phyloP scores from a whole-genome alignment of 2,329 filamentous ascomycete species.

The Penicillium carneum region DNA sequence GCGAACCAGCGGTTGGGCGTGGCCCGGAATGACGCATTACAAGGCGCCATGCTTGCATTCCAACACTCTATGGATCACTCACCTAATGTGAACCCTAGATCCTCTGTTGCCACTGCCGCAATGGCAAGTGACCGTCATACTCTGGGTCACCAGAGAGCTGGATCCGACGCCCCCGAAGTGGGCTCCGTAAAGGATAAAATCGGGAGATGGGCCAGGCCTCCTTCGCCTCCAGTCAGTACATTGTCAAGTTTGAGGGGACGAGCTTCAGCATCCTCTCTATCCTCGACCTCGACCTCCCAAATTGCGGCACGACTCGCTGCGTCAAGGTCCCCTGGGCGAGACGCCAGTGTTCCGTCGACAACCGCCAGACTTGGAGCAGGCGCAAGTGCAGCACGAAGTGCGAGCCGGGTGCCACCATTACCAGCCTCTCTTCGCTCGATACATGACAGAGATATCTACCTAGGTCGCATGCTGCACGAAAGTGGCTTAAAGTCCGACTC shows the following conservation, averaged over 20 bases:
- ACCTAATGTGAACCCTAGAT: conserved; percentile 28
- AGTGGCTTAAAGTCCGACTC: conserved; percentile 23
- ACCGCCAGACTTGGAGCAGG: conserved; percentile 24
- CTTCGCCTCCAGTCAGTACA: conserved; percentile 23
- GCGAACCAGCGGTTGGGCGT: conserved; percentile 41
- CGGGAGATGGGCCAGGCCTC: conserved; percentile 41
- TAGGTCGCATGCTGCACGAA: conserved; percentile 26
- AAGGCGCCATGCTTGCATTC: conserved; percentile 50
- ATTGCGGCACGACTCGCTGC: conserved; percentile 49
- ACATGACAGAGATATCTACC: background rate
- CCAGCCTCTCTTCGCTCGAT: conserved; percentile 37
- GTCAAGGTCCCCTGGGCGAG: conserved; percentile 37
- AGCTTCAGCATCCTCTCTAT: conserved; percentile 23
- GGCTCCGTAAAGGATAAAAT: conserved; percentile 52
- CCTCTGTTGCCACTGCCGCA: conserved; percentile 28
- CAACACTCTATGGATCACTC: conserved; percentile 32
- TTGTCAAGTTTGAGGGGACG: conserved; percentile 19
- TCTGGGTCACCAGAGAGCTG: conserved; percentile 25
- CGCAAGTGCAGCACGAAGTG: conserved; percentile 29
- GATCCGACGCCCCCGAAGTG: conserved; percentile 40
- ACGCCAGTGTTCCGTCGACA: conserved; percentile 22
- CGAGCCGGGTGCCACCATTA: conserved; percentile 30
- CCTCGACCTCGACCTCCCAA: conserved; percentile 39
- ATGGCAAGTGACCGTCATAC: conserved; percentile 34
- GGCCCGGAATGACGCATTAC: conserved; percentile 42